Percentiles rank a stretch among this genome's conserved stretches.
Evolutionary conservation across 805 yeast genomes (phyloP).

Genomic region (Sugiyamaella marilandica): DNA sequence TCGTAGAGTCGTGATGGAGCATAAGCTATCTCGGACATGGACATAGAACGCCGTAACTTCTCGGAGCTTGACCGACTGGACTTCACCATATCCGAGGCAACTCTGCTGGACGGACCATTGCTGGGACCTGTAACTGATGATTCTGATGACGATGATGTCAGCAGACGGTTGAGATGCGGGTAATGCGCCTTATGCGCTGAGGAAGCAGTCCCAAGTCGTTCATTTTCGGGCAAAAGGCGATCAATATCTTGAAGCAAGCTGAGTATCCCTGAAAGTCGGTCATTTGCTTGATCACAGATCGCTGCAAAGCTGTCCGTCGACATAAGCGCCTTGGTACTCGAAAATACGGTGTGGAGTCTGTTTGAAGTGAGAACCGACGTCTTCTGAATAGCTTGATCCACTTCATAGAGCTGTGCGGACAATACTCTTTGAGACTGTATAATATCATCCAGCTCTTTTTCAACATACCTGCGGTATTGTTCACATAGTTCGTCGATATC

Average conservation of each 20-base stretch:
- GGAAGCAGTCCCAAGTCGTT: conserved; percentile 34
- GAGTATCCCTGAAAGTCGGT: conserved; percentile 14
- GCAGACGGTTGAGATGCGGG: conserved; percentile 33
- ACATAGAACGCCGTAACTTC: not conserved
- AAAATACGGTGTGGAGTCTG: conserved; percentile 3
- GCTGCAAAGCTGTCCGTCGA: conserved; percentile 13
- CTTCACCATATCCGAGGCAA: not conserved
- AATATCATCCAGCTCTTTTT: conserved; percentile 17
- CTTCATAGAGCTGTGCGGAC: conserved; percentile 14
- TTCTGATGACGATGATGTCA: not conserved
- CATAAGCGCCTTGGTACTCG: conserved; percentile 4
- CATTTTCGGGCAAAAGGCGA: conserved; percentile 33
- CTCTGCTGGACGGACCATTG: not conserved
- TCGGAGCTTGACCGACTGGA: not conserved
- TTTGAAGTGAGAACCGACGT: conserved; percentile 12
- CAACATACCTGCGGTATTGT: conserved; percentile 15
- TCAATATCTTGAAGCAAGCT: conserved; percentile 30
- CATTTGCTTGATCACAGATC: conserved; percentile 14
- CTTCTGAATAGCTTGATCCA: conserved; percentile 17
- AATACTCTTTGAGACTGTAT: conserved; percentile 15
- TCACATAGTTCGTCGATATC: conserved; percentile 7
- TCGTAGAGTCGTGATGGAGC: not conserved
- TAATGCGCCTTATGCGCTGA: conserved; percentile 43
- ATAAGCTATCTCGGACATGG: not conserved
- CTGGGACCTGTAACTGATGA: not conserved